Conservation (phyloP, 169 alveolate genomes). For the Cryptosporidium baileyi region DNA sequence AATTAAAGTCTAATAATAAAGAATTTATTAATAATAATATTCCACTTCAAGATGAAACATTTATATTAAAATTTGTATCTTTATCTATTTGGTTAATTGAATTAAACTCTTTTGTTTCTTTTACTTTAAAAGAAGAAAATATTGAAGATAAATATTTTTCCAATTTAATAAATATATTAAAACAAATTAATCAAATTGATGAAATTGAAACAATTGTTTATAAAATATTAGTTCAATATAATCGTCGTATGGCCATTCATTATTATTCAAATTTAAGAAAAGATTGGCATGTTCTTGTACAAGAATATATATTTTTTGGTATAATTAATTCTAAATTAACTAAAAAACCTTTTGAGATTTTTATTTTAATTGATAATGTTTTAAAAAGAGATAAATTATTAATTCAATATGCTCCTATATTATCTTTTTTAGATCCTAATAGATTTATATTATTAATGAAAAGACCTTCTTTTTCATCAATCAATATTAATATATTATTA, state of each 20-base stretch:
- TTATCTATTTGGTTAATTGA: constrained; percentile 52
- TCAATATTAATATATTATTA: neutral
- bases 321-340: neutral
- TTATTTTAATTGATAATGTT: constrained; percentile 24
- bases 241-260: constrained; percentile 11
- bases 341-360: constrained; percentile 26
- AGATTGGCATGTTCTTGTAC: constrained; percentile 58
- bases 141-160: constrained; percentile 12
- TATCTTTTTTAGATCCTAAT: constrained; percentile 19
- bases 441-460: constrained; percentile 13
- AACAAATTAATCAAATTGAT: constrained; percentile 4
- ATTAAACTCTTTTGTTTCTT: constrained; percentile 19
- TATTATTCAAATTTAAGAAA: constrained; percentile 45
- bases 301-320: constrained; percentile 29
- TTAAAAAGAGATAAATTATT: constrained; percentile 33
- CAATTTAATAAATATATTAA: neutral
- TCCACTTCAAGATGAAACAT: neutral
- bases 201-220: constrained; percentile 38
- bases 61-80: constrained; percentile 10
- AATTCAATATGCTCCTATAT: constrained; percentile 21
- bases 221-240: constrained; percentile 17
- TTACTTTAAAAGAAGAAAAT: neutral
- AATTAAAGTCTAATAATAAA: neutral
- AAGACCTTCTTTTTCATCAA: constrained; percentile 43
- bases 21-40: neutral